These are phyloP conservation scores for Quercus agrifolia DNA, from an alignment of 306 rosid species.

Conservation along the genomic window DNA sequence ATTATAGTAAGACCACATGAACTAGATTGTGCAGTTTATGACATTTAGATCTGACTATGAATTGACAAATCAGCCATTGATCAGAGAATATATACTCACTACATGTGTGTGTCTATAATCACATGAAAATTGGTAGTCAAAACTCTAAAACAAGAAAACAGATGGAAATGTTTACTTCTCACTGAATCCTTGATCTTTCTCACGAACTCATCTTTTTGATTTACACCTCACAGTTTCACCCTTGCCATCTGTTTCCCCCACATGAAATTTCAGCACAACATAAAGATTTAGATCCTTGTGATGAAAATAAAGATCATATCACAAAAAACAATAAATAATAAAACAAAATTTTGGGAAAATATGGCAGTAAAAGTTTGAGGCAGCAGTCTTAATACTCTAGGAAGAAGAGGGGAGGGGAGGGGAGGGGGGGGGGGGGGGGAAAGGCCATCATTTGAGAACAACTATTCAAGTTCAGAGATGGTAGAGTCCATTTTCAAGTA, in stretches of 20 bases:
- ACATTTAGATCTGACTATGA: not conserved
- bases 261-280: constrained; percentile 13
- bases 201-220: constrained; percentile 51
- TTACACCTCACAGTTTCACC: constrained; percentile 57
- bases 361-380: not conserved
- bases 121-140: not conserved
- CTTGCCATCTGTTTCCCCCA: constrained; percentile 52
- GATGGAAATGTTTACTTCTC: constrained; percentile 41
- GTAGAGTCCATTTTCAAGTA: not conserved
- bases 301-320: not conserved
- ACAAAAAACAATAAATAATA: too few species aligned
- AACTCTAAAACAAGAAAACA: constrained; percentile 4
- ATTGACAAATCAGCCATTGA: constrained; percentile 2
- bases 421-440: too few species aligned
- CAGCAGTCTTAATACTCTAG: not conserved
- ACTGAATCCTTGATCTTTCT: constrained; percentile 57
- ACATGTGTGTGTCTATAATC: not conserved
- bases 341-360: not conserved
- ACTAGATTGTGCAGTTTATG: not conserved
- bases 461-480: not conserved
- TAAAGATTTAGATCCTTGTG: not conserved
- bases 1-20: not conserved
- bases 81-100: not conserved
- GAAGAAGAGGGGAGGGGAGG: not conserved
- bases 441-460: not conserved